A percentile compares a stretch with the other conserved stretches of the same genome.
Conservation (phyloP, 2,329 filamentous ascomycete genomes). For the Colletotrichum sp. region DNA sequence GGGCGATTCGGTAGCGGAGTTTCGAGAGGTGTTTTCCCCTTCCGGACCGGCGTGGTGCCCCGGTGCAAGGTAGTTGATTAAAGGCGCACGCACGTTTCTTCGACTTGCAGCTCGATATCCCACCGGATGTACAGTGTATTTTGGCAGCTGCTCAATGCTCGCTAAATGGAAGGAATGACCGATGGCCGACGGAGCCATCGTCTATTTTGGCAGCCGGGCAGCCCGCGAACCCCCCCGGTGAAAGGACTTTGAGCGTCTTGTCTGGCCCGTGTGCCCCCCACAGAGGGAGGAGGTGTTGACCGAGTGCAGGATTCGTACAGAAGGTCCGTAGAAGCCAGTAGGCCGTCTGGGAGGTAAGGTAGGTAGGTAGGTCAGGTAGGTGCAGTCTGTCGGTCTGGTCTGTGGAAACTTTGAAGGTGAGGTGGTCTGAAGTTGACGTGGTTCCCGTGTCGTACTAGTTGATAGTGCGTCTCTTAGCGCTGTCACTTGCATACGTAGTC, state of each 20-base stretch:
- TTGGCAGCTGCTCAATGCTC: neutral
- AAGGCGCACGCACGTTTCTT: neutral
- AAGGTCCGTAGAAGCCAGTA: neutral
- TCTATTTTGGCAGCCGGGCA: neutral
- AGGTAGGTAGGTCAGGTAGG: neutral
- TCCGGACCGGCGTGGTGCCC: neutral
- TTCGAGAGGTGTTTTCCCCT: neutral
- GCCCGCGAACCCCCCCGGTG: neutral
- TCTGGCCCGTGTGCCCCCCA: neutral
- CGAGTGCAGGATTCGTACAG: neutral
- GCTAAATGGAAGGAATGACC: neutral
- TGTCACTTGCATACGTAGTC: conserved; percentile 18
- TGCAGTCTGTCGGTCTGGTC: neutral
- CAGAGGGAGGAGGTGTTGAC: neutral
- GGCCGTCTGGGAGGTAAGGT: neutral
- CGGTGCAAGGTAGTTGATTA: neutral
- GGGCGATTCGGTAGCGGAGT: neutral
- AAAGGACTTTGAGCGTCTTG: neutral
- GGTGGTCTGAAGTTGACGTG: conserved; percentile 12
- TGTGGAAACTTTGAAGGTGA: neutral
- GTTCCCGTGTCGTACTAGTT: conserved; percentile 4
- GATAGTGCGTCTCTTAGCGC: conserved; percentile 10
- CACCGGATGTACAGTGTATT: neutral
- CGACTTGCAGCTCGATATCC: neutral
- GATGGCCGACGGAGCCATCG: neutral